These are phyloP conservation scores for Hygrophila difformis DNA, from an alignment of 257 asterid species.

Conservation along the genomic window DNA sequence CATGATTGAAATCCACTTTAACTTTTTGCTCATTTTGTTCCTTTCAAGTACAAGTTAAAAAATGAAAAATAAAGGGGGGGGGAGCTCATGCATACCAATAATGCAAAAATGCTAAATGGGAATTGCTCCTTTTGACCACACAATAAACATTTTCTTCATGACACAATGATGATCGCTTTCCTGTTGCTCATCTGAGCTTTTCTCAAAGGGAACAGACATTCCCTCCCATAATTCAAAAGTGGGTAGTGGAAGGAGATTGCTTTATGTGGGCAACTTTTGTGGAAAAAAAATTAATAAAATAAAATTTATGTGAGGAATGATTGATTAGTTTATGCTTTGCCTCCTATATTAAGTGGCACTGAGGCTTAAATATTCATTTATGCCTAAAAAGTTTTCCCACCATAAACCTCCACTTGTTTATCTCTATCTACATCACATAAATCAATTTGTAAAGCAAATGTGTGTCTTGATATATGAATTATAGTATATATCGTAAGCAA, in stretches of 20 bases:
- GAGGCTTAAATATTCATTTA: background rate
- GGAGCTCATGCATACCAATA: constrained; percentile 28
- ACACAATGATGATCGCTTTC: background rate
- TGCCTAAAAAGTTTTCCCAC: background rate
- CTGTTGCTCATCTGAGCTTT: constrained; percentile 22
- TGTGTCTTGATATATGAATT: too few species aligned
- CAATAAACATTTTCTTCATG: constrained; percentile 12
- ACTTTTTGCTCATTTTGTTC: constrained; percentile 4
- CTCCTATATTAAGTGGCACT: constrained; percentile 21
- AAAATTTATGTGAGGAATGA: too few species aligned
- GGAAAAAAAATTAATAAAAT: too few species aligned
- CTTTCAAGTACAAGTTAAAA: constrained; percentile 18
- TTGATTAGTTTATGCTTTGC: constrained; percentile 21
- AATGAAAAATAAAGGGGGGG: too few species aligned
- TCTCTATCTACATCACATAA: too few species aligned
- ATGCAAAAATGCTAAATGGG: constrained; percentile 19
- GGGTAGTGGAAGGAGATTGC: constrained; percentile 30
- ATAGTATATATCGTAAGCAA: too few species aligned
- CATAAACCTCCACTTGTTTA: constrained; percentile 9
- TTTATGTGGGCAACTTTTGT: too few species aligned
- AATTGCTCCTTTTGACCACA: constrained; percentile 30
- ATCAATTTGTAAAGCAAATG: too few species aligned
- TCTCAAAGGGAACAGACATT: constrained; percentile 33
- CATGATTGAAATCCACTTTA: constrained; percentile 21
- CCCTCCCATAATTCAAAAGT: constrained; percentile 43